phyloP scores from a whole-genome alignment of 257 asterid species.

The Orobanche coerulescens region DNA sequence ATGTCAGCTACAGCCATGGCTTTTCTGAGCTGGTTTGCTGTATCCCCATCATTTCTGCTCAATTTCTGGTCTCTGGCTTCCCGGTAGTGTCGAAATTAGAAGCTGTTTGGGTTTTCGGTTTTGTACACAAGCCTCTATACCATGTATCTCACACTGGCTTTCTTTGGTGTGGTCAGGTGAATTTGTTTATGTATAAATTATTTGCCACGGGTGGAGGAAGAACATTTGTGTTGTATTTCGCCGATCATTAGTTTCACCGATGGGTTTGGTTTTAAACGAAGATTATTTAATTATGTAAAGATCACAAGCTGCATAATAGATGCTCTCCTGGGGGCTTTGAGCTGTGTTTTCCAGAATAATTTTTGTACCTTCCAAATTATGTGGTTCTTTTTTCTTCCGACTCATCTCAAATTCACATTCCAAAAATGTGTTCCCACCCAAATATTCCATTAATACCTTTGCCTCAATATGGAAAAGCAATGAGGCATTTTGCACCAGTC shows the following conservation, averaged over 20 bases:
- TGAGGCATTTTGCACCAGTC: no score
- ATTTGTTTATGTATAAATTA: not conserved
- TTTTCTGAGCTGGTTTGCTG: conserved; percentile 80
- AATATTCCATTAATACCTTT: no score
- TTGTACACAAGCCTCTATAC: not conserved
- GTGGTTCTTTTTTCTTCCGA: no score
- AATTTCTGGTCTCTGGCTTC: conserved; percentile 83
- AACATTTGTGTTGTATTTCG: not conserved
- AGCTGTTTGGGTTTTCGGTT: not conserved
- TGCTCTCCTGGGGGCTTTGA: no score
- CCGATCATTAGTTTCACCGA: not conserved
- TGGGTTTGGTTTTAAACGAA: conserved; percentile 1
- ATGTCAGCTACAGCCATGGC: conserved; percentile 94
- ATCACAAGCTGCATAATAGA: no score
- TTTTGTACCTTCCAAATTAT: no score
- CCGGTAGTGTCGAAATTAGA: conserved; percentile 27
- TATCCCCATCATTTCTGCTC: conserved; percentile 61
- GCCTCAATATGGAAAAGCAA: no score
- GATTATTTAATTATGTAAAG: no score
- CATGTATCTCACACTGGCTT: no score
- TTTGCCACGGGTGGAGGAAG: not conserved
- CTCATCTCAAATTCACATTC: no score
- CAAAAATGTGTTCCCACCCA: no score
- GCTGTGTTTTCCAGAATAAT: no score
- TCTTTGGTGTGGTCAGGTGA: conserved; percentile 3